Evolutionary conservation across 306 rosid genomes (phyloP).

Genomic region (Acacia melanoxylon): DNA sequence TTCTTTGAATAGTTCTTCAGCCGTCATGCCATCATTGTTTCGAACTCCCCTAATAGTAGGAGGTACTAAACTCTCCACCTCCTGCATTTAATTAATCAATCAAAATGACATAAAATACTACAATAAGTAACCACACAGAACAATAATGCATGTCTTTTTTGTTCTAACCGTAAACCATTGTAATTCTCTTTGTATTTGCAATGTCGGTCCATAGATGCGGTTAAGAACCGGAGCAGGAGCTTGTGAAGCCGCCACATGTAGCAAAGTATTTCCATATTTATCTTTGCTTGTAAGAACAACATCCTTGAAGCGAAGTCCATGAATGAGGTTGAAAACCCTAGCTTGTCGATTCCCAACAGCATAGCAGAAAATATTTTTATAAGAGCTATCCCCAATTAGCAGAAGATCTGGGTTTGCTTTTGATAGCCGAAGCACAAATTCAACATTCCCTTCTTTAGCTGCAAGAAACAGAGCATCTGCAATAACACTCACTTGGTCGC

Average conservation of each 20-base stretch:
- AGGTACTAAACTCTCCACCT: constrained; percentile 1
- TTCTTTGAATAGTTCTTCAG: background rate
- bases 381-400: too few relatives aligned
- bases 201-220: background rate
- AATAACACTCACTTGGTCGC: background rate
- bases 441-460: background rate
- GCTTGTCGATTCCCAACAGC: background rate
- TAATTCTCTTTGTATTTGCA: constrained; percentile 28
- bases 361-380: background rate
- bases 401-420: background rate
- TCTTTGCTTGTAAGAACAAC: rapidly evolving
- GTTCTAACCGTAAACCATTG: constrained; percentile 2
- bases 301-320: background rate
- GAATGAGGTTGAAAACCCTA: background rate
- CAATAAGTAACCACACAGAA: too few relatives aligned
- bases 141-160: too few relatives aligned
- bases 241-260: background rate
- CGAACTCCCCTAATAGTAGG: background rate
- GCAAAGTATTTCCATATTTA: rapidly evolving
- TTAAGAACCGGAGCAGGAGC: background rate
- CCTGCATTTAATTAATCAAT: constrained; percentile 1
- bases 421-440: background rate
- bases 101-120: too few relatives aligned
- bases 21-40: background rate
- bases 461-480: too few relatives aligned